Conservation (phyloP, 139 green algal species). For the Desmodesmus armatus region DNA sequence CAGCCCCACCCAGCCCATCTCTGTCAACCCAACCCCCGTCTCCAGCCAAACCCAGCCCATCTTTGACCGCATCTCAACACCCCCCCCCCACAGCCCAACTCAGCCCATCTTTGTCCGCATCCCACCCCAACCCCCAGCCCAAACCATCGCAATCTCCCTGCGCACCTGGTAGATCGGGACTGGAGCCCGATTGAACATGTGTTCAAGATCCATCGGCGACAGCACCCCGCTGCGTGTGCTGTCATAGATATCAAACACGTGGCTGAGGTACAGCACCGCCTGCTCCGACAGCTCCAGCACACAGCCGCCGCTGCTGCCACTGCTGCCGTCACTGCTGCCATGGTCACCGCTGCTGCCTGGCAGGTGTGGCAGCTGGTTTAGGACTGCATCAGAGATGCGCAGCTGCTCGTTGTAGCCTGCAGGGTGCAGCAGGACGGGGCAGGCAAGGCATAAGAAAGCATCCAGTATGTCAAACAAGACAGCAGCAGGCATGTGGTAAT, state of each 20-base stretch:
- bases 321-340: neutral
- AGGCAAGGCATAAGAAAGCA: slow-evolving; percentile 3
- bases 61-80: no score
- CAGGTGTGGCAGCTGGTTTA: slow-evolving; percentile 38
- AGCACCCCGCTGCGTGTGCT: slow-evolving; percentile 60
- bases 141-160: no score
- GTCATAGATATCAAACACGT: slow-evolving; percentile 63
- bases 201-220: slow-evolving; percentile 48
- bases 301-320: slow-evolving; percentile 17
- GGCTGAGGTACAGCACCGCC: slow-evolving; percentile 53
- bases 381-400: slow-evolving; percentile 51
- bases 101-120: no score
- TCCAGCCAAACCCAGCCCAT: no score
- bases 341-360: neutral
- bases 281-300: slow-evolving; percentile 63
- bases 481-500: no score
- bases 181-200: slow-evolving; percentile 72
- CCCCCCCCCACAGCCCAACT: no score
- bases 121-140: no score
- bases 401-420: slow-evolving; percentile 72
- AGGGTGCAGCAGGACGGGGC: neutral
- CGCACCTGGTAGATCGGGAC: slow-evolving; percentile 47
- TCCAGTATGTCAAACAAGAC: no score
- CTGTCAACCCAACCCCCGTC: no score
- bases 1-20: no score